Conservation (phyloP, 768 basidiomycete species). For the Scleroderma bovista region DNA sequence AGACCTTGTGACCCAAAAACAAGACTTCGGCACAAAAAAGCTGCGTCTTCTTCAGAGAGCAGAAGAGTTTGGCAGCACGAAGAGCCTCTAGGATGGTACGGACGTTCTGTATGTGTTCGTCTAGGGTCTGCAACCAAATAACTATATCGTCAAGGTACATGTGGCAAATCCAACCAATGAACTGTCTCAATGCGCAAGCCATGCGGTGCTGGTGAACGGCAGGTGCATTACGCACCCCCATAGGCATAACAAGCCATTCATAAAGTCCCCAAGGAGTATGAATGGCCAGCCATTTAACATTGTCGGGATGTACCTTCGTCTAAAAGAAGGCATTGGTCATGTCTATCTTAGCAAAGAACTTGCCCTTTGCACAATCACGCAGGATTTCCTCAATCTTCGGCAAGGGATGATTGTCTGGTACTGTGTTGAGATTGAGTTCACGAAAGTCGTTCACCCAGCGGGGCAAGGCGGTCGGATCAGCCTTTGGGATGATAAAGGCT, state of each 20-base stretch:
- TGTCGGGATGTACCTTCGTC: constrained; percentile 21
- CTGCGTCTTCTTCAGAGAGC: constrained; percentile 24
- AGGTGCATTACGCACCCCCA: constrained; percentile 29
- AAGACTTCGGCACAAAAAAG: constrained; percentile 20
- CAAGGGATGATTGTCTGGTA: constrained; percentile 15
- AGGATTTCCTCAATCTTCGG: constrained; percentile 18
- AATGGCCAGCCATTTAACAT: too few species aligned
- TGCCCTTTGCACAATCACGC: constrained; percentile 2
- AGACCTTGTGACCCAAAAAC: constrained; percentile 28
- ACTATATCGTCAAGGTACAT: constrained; percentile 26
- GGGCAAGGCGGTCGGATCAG: constrained; percentile 3
- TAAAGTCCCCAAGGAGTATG: constrained; percentile 24
- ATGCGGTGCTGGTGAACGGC: constrained; percentile 31
- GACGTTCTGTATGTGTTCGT: constrained; percentile 31
- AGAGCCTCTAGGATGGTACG: constrained; percentile 25
- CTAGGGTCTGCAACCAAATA: constrained; percentile 29
- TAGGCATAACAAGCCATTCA: constrained; percentile 37
- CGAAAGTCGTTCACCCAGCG: constrained; percentile 17
- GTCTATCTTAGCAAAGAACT: constrained; percentile 32
- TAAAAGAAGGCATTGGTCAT: constrained; percentile 38
- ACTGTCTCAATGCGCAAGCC: constrained; percentile 24
- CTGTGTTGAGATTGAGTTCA: constrained; percentile 14
- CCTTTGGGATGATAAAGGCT: constrained; percentile 25
- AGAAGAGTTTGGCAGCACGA: constrained; percentile 22
- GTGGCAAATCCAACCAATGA: constrained; percentile 30